phyloP scores from a whole-genome alignment of 495 filamentous ascomycete species.

The Hypoxylon fragiforme region DNA sequence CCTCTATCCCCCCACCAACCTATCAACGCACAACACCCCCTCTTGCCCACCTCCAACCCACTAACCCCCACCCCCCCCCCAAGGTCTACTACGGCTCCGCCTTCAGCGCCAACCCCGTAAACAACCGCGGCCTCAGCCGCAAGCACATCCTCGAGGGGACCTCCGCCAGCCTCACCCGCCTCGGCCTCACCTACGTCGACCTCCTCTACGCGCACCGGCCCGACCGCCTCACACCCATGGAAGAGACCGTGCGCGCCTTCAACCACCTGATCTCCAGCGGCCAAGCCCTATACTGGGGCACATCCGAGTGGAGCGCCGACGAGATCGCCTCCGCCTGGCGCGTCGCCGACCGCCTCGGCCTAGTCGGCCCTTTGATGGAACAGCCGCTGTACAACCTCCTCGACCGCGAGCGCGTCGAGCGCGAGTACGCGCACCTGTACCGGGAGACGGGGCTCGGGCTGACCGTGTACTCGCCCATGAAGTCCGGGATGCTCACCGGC shows the following conservation, averaged over 20 bases:
- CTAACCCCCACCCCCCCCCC: no score
- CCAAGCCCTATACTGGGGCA: constrained; percentile 90
- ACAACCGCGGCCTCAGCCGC: constrained; percentile 76
- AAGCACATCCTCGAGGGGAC: constrained; percentile 79
- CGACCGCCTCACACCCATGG: constrained; percentile 81
- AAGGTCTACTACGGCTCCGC: constrained; percentile 70
- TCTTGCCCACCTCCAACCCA: no score
- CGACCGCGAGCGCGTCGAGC: constrained; percentile 71
- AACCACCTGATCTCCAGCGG: constrained; percentile 77
- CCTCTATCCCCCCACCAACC: no score
- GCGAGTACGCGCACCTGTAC: constrained; percentile 70
- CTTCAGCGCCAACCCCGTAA: constrained; percentile 64
- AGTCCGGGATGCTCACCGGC: constrained; percentile 73
- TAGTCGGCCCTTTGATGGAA: constrained; percentile 83
- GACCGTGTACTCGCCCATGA: constrained; percentile 74
- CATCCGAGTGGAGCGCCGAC: constrained; percentile 80
- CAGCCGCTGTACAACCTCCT: constrained; percentile 87
- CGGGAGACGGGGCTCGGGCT: constrained; percentile 67
- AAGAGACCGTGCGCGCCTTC: constrained; percentile 83
- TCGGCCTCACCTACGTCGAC: constrained; percentile 77
- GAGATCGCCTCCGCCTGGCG: constrained; percentile 80
- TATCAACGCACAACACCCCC: no score
- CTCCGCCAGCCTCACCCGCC: constrained; percentile 64
- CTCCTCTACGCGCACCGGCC: constrained; percentile 84
- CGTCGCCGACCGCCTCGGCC: constrained; percentile 69